A percentile compares a stretch with the other conserved stretches of the same genome.
Evolutionary conservation across 192 early-diverging fungal genomes (phyloP).

Genomic region (Backusella morwellensis): DNA sequence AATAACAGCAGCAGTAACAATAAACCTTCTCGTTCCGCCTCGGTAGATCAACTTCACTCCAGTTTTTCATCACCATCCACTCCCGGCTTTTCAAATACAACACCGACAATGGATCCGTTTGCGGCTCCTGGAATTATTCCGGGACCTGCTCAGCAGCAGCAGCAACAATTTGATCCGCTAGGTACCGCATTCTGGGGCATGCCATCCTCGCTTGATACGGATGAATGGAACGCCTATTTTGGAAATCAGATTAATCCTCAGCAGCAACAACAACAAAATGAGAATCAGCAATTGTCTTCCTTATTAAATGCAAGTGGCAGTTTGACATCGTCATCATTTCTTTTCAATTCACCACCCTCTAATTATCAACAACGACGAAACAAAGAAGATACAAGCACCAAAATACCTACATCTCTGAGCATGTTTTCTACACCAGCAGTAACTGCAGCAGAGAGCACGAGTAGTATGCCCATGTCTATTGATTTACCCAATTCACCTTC

Average conservation of each 20-base stretch:
- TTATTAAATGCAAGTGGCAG: not conserved
- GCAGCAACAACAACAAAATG: not conserved
- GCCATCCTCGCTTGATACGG: conserved; percentile 21
- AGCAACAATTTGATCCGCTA: conserved; percentile 16
- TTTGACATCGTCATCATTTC: not conserved
- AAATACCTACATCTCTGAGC: not conserved
- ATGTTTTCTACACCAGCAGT: not conserved
- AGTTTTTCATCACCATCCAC: conserved; percentile 1
- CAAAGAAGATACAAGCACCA: not conserved
- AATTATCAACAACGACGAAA: not conserved
- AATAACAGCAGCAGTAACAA: not conserved
- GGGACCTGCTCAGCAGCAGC: not conserved
- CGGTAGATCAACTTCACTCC: not conserved
- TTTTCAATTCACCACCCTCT: not conserved
- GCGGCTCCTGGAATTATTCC: conserved; percentile 29
- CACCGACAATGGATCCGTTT: conserved; percentile 34
- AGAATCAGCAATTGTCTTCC: not conserved
- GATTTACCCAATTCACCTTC: not conserved
- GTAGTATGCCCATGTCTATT: not conserved
- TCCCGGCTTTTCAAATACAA: not conserved
- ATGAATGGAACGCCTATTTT: conserved; percentile 32
- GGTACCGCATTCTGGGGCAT: conserved; percentile 25
- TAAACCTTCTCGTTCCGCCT: not conserved
- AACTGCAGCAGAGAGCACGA: not conserved
- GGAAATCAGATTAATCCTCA: not conserved